phyloP scores from a whole-genome alignment of 2,329 filamentous ascomycete genomes.

The Cercospora zeae-maydis region DNA sequence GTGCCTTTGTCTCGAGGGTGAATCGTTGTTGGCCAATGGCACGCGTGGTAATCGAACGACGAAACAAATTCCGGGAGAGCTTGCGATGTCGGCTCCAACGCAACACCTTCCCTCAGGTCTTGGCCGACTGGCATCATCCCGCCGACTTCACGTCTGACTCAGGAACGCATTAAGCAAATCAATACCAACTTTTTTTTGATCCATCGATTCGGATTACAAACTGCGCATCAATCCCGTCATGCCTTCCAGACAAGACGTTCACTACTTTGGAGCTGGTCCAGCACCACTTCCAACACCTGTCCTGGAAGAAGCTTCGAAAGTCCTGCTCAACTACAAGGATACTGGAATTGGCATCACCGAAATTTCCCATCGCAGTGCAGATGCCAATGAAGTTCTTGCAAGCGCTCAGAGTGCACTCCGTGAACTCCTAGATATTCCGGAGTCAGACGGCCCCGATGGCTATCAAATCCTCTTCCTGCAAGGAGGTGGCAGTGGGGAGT shows the following conservation, averaged over 20 bases:
- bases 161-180: neutral
- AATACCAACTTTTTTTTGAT: neutral
- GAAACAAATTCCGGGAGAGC: neutral
- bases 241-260: constrained; percentile 70
- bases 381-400: constrained; percentile 74
- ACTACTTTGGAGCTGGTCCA: constrained; percentile 88
- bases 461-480: constrained; percentile 90
- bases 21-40: constrained; percentile 17
- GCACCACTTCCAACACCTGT: constrained; percentile 80
- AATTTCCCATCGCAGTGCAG: constrained; percentile 79
- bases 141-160: neutral
- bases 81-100: constrained; percentile 5
- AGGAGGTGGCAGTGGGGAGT: constrained; percentile 80
- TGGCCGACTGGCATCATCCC: neutral
- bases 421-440: constrained; percentile 73
- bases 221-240: constrained; percentile 42
- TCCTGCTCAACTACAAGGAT: constrained; percentile 75
- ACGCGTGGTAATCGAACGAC: constrained; percentile 13
- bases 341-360: constrained; percentile 84
- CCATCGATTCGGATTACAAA: neutral
- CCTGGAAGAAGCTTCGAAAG: constrained; percentile 69
- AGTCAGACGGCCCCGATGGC: constrained; percentile 71
- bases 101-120: no score
- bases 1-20: neutral
- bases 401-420: constrained; percentile 71